Evolutionary conservation across 78 protist species (phyloP), one percentile per base, ranked within the genome.

Genomic region (Dictyostelium intermedium): DNA sequence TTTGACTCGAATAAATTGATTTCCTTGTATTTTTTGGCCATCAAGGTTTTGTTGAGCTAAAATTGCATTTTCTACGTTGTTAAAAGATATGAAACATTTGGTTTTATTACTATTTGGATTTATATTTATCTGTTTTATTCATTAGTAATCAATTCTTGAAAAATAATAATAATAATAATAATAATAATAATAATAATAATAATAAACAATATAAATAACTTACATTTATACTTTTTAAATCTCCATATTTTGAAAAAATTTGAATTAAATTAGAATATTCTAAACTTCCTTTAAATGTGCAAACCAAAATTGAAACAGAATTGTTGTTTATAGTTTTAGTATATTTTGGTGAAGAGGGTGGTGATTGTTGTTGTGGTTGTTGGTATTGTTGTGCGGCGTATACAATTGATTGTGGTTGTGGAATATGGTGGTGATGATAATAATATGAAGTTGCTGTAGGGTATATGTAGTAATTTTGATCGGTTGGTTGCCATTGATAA

Each of bases 231-330:
- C 84, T 86, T 39, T 86, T 76, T 50, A 86, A 76, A 13, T 81
- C 83, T 16, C 93, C 93, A 63, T 78, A 87, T 23, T 79, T 87
- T n/a, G 93, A 77, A 66, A 87, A 87, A 23, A 69, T 66, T 16
- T 56, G 20, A 32, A 77, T 53, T 11, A 87, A 47, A 41, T 87
- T 70, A 2, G 85, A 78, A 45, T 77, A 79, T 39, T 87, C 85
- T 32, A 87, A 10, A 25, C 63, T 82, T 23, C 76, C 78, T 60
- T 61, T 53, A 70, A 37, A 87, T 50, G 93, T 87, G 50, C 84
- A 76, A 45, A 87, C 47, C 3, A 87, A 35, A 45, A 82, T 77
- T n/a, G 70, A 82, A 82, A n/a, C 32, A 2, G 60, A 35, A 41
- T 77, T 72, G 13, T 72, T 72, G 18, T 72, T 72, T 32, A 20